Evolutionary conservation across 2,329 filamentous ascomycete species (phyloP).

Genomic region (Penicillium polonicum): DNA sequence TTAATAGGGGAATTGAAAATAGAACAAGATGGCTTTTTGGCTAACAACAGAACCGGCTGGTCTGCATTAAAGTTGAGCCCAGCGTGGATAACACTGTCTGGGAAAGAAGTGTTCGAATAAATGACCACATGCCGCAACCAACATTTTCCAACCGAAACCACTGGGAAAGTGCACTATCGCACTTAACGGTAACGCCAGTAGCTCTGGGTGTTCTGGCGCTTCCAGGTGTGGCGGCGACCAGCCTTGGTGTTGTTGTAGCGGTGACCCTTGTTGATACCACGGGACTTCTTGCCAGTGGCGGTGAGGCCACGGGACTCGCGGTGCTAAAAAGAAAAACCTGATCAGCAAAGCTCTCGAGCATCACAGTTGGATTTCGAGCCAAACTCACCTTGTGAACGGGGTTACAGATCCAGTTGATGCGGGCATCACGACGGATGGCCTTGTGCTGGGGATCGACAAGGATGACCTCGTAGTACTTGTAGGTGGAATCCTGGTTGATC

Average conservation of each 20-base stretch:
- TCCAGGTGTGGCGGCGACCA: constrained; percentile 99
- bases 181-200: constrained; percentile 92
- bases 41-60: constrained; percentile 39
- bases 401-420: constrained; percentile 99
- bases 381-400: constrained; percentile 82
- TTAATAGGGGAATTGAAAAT: constrained; percentile 36
- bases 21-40: constrained; percentile 38
- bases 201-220: constrained; percentile 98
- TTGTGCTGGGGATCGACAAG: constrained; percentile 99
- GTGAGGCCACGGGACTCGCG: constrained; percentile 97
- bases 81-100: constrained; percentile 29
- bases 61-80: constrained; percentile 40
- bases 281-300: constrained; percentile 98
- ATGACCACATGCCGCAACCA: constrained; percentile 38
- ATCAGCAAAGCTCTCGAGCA: constrained; percentile 20
- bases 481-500: constrained; percentile 99
- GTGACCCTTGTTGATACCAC: constrained; percentile 99
- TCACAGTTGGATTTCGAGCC: background rate
- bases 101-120: constrained; percentile 33
- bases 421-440: constrained; percentile 96
- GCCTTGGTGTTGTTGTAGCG: constrained; percentile 97
- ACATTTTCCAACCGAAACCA: constrained; percentile 33
- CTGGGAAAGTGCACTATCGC: constrained; percentile 29
- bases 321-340: constrained; percentile 57
- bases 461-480: constrained; percentile 99